phyloP scores from a whole-genome alignment of 2,329 filamentous ascomycete genomes.

The Bipolaris oryzae region DNA sequence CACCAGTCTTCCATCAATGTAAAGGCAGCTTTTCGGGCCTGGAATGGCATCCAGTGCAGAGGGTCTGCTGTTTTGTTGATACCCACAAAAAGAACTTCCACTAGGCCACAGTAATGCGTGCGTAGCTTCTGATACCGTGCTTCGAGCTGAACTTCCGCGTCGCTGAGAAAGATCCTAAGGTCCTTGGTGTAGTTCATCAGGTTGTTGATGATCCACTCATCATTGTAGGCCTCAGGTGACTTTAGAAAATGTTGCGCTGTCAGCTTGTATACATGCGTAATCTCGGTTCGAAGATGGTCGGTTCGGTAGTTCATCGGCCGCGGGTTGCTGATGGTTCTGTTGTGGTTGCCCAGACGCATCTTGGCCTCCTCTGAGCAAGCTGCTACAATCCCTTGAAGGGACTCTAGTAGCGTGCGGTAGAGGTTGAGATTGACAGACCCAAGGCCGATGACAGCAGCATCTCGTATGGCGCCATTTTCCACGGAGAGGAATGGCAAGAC shows the following conservation, averaged over 20 bases:
- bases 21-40: constrained; percentile 93
- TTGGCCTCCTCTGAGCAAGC: constrained; percentile 89
- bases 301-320: constrained; percentile 77
- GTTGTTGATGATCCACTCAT: constrained; percentile 90
- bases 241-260: constrained; percentile 89
- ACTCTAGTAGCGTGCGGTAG: constrained; percentile 88
- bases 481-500: constrained; percentile 86
- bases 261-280: constrained; percentile 94
- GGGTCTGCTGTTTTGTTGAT: constrained; percentile 86
- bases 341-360: constrained; percentile 74
- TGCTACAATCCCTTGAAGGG: constrained; percentile 82
- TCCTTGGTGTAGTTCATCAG: constrained; percentile 90
- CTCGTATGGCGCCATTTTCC: constrained; percentile 78
- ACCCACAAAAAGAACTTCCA: constrained; percentile 91
- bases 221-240: constrained; percentile 76
- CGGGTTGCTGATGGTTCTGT: constrained; percentile 81
- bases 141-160: constrained; percentile 91
- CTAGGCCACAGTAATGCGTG: constrained; percentile 90
- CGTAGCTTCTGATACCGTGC: constrained; percentile 92
- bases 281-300: constrained; percentile 87
- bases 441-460: constrained; percentile 88
- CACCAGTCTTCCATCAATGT: constrained; percentile 99
- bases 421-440: constrained; percentile 95
- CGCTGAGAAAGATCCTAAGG: constrained; percentile 90
- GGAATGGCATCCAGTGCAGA: constrained; percentile 95